A percentile compares a stretch with the other conserved stretches of the same genome.
phyloP scores from a whole-genome alignment of 352 stramenopile species.

The Pythium aristosporum region DNA sequence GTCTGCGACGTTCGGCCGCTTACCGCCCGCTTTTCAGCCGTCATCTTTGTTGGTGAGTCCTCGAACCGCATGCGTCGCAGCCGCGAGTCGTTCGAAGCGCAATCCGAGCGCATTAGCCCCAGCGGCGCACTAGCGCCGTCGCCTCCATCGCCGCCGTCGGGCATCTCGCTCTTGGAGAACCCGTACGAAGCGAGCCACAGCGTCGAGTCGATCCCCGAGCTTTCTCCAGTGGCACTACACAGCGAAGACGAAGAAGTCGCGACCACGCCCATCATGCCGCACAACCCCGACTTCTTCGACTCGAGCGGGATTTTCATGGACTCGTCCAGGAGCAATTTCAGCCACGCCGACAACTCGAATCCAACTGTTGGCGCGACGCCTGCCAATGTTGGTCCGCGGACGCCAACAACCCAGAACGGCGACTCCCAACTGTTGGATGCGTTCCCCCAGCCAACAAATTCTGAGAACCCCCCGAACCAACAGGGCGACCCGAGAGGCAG shows the following conservation, averaged over 20 bases:
- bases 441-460: not conserved
- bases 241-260: constrained; percentile 10
- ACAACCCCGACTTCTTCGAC: constrained; percentile 11
- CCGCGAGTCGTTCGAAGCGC: constrained; percentile 23
- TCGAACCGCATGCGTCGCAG: constrained; percentile 22
- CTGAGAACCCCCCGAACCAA: not conserved
- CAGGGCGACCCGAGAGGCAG: not conserved
- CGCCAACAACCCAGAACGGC: not conserved
- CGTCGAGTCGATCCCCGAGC: constrained; percentile 29
- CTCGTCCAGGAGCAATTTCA: not conserved
- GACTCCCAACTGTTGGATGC: not conserved
- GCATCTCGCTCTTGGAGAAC: constrained; percentile 25
- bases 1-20: not conserved
- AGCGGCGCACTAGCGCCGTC: constrained; percentile 7
- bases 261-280: constrained; percentile 12
- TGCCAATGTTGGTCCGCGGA: not conserved
- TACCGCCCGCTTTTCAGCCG: not conserved
- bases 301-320: constrained; percentile 8
- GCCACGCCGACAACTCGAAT: not conserved
- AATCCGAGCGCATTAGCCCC: not conserved
- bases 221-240: constrained; percentile 13
- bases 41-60: not conserved
- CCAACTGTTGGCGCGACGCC: not conserved
- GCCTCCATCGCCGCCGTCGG: constrained; percentile 15
- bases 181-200: constrained; percentile 22